A percentile compares a stretch with the other conserved stretches of the same genome.
These are phyloP conservation scores for Blastocladiella emersonii DNA, from an alignment of 371 early-diverging fungal species.

Conservation along the genomic window DNA sequence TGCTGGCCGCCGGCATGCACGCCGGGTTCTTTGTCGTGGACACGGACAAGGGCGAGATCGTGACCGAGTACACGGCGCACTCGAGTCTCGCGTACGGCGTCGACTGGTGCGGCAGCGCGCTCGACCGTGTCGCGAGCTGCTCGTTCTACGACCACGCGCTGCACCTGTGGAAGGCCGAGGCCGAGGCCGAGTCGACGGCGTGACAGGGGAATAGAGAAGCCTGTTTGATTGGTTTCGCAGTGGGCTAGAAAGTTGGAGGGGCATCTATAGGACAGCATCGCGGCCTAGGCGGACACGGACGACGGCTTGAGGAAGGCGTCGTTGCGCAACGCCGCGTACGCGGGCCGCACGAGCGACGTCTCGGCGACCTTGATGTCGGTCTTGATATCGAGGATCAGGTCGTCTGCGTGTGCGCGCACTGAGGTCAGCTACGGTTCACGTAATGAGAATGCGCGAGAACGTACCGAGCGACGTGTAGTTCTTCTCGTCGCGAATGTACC, in stretches of 20 bases:
- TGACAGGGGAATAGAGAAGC: too few relatives aligned
- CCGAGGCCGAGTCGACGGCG: too few relatives aligned
- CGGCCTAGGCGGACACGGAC: too few relatives aligned
- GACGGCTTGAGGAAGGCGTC: slow-evolving; percentile 13
- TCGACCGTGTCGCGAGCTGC: slow-evolving; percentile 57
- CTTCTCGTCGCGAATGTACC: slow-evolving; percentile 79
- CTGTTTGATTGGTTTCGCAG: too few relatives aligned
- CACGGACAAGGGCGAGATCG: not conserved
- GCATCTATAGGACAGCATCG: too few relatives aligned
- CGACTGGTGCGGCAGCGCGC: slow-evolving; percentile 47
- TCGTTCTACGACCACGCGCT: slow-evolving; percentile 86
- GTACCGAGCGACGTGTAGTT: slow-evolving; percentile 73
- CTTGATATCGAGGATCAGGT: slow-evolving; percentile 78
- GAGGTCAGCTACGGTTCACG: not conserved
- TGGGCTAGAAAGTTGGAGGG: too few relatives aligned
- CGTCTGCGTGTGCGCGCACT: slow-evolving; percentile 36
- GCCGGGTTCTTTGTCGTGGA: slow-evolving; percentile 52
- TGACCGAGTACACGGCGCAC: slow-evolving; percentile 49
- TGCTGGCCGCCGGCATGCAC: slow-evolving; percentile 83
- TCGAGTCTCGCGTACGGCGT: slow-evolving; percentile 77
- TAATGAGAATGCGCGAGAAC: not conserved
- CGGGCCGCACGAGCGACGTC: slow-evolving; percentile 44
- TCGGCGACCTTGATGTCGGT: slow-evolving; percentile 72
- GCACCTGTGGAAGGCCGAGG: slow-evolving; percentile 51
- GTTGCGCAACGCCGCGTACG: slow-evolving; percentile 13